phyloP scores from a whole-genome alignment of 495 filamentous ascomycete genomes.

The Aspergillus ellipticus region DNA sequence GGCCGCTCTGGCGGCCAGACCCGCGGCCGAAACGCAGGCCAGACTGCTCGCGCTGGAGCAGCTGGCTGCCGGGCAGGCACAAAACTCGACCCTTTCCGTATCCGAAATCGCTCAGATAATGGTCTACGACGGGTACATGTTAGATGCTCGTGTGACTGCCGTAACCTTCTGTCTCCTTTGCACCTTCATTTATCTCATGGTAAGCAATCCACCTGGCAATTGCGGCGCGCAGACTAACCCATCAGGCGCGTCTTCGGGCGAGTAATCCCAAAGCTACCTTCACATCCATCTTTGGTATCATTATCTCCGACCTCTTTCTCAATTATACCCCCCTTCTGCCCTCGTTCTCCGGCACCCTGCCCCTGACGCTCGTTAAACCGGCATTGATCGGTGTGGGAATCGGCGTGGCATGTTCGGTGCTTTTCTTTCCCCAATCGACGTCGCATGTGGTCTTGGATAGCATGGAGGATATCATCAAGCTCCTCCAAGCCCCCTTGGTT shows the following conservation, averaged over 20 bases:
- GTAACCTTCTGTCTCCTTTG: constrained; percentile 35
- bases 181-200: constrained; percentile 36
- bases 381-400: constrained; percentile 37
- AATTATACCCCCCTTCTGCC: constrained; percentile 15
- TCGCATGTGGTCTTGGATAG: constrained; percentile 32
- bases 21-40: constrained; percentile 34
- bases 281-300: constrained; percentile 33
- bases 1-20: constrained; percentile 35
- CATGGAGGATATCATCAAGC: constrained; percentile 29
- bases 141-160: constrained; percentile 37
- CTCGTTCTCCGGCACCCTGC: constrained; percentile 37
- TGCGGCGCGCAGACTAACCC: background rate
- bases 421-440: constrained; percentile 42
- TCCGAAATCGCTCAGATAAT: constrained; percentile 21
- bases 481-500: constrained; percentile 28
- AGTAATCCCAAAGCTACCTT: constrained; percentile 37
- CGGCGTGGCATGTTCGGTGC: constrained; percentile 31
- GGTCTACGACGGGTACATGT: constrained; percentile 37
- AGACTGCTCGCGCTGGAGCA: constrained; percentile 29
- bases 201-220: constrained; percentile 4
- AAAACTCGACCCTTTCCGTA: constrained; percentile 29
- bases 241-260: constrained; percentile 34
- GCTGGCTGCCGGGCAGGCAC: constrained; percentile 22
- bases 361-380: constrained; percentile 32
- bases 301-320: constrained; percentile 20